Evolutionary conservation across 2,329 filamentous ascomycete species (phyloP).

Genomic region (Botryotinia convoluta): DNA sequence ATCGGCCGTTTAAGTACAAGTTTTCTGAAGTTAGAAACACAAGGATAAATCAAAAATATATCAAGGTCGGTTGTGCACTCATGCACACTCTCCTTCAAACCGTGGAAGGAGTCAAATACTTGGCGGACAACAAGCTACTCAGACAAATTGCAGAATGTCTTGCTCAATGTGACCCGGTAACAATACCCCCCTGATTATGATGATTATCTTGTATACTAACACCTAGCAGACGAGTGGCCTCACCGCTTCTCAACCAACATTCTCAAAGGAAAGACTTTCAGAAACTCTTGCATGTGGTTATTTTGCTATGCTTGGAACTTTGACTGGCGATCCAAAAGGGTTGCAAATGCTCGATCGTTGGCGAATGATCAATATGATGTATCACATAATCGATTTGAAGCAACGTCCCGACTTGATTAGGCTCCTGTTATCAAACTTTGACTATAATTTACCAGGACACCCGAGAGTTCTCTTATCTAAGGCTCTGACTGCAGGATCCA

Average conservation of each 20-base stretch:
- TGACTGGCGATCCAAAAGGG: slow-evolving; percentile 80
- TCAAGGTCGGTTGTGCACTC: slow-evolving; percentile 83
- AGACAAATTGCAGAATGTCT: slow-evolving; percentile 94
- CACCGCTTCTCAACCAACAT: slow-evolving; percentile 83
- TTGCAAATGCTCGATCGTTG: slow-evolving; percentile 89
- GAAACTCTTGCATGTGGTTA: slow-evolving; percentile 92
- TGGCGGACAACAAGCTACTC: slow-evolving; percentile 88
- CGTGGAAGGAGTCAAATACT: slow-evolving; percentile 76
- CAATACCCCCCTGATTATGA: slow-evolving; percentile 25
- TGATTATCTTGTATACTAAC: slow-evolving; percentile 25
- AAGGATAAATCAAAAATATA: slow-evolving; percentile 89
- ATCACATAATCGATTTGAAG: slow-evolving; percentile 90
- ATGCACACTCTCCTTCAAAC: slow-evolving; percentile 85
- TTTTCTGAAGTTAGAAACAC: slow-evolving; percentile 90
- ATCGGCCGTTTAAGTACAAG: slow-evolving; percentile 93
- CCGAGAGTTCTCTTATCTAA: slow-evolving; percentile 91
- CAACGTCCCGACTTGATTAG: slow-evolving; percentile 90
- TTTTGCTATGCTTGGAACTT: slow-evolving; percentile 83
- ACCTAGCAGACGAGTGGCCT: slow-evolving; percentile 59
- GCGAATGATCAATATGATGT: slow-evolving; percentile 99
- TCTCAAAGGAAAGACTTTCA: slow-evolving; percentile 77
- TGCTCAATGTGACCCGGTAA: slow-evolving; percentile 87
- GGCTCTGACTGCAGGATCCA: slow-evolving; percentile 85
- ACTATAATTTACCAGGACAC: slow-evolving; percentile 86
- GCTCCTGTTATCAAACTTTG: slow-evolving; percentile 82